Evolutionary conservation across 768 basidiomycete genomes (phyloP), one percentile per base, ranked within the genome.

Genomic region (Rhodotorula taiwanensis): DNA sequence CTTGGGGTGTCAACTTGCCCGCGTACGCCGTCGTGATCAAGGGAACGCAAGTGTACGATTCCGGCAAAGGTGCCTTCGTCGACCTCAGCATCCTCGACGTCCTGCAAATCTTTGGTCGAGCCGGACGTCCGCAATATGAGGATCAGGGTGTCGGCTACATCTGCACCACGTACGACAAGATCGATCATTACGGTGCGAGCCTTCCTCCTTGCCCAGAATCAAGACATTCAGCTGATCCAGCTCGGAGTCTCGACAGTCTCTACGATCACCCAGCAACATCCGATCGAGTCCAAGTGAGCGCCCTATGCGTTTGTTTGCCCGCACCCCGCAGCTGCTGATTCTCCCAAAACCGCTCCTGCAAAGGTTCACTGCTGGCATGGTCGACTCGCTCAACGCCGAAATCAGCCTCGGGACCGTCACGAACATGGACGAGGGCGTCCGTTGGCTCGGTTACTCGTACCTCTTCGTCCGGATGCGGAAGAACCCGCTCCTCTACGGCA

Each of bases 1-100:
- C 95, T 8, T 99, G 95, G 95, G 95, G 95, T 77, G 95, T 99
- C 70, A 99, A 99, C 76, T 79, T 99, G 66, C 95, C 95, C 39
- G 95, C 95, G 23, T 94, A 98, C 77, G 95, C 95, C 60, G 90
- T 58, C 58, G 51, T 66, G 21, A 69, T 50, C 79, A 99, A 99
- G 76, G 95, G 95, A 14, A 99, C 95, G 2, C 89, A 98, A 72
- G 81, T 99, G 3, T 99, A 98, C 74, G 89, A 99, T 73, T 88
- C 88, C 62, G 80, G 84, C 7, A 88, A 86, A 73, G 93, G 95
- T 67, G 80, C 86, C 28, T 95, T 98, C 72, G 85, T 88, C 45
- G 92, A 99, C 74, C 80, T 99, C 25, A 88, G 93, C 4, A 85
- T 98, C 18, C 79, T 99, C 52, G 95, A 99, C 75, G 95, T 99